These are phyloP conservation scores for Anastatica hierochuntica DNA, from an alignment of 345 rosid genomes.

Conservation along the genomic window DNA sequence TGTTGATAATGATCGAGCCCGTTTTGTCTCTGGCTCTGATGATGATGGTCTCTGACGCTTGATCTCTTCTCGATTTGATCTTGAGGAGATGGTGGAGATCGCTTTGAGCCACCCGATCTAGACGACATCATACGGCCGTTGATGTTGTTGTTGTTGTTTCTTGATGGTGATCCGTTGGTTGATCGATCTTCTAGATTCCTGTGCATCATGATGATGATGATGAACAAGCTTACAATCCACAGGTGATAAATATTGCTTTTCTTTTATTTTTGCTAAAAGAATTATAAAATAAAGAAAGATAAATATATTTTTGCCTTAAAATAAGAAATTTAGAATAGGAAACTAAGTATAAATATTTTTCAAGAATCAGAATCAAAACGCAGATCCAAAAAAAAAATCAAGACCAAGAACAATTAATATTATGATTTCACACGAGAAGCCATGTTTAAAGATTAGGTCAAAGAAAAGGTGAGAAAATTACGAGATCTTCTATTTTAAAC, in stretches of 20 bases:
- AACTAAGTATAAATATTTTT: constrained; percentile 19
- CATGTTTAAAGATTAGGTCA: constrained; percentile 17
- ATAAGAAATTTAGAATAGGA: constrained; percentile 3
- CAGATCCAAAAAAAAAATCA: constrained; percentile 5
- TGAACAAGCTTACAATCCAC: constrained; percentile 12
- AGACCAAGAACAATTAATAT: background rate
- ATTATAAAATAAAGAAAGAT: no score
- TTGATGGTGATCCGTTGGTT: constrained; percentile 43
- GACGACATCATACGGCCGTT: constrained; percentile 34
- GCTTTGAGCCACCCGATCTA: constrained; percentile 39
- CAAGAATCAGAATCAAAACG: constrained; percentile 27
- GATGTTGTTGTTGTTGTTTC: constrained; percentile 21
- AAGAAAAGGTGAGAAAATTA: constrained; percentile 1
- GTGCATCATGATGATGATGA: constrained; percentile 23
- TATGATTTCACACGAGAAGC: background rate
- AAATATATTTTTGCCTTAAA: no score
- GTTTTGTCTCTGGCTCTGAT: constrained; percentile 38
- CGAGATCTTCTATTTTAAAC: background rate
- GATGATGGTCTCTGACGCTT: constrained; percentile 20
- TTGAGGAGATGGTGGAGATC: constrained; percentile 35
- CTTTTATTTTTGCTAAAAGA: no score
- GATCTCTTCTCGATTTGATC: constrained; percentile 43
- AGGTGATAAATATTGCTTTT: no score
- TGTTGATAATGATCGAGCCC: constrained; percentile 22
- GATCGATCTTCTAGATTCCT: constrained; percentile 52